Percentiles rank a stretch among this genome's conserved stretches.
Evolutionary conservation across 768 basidiomycete genomes (phyloP).

Genomic region (Clitopilus hobsonii): DNA sequence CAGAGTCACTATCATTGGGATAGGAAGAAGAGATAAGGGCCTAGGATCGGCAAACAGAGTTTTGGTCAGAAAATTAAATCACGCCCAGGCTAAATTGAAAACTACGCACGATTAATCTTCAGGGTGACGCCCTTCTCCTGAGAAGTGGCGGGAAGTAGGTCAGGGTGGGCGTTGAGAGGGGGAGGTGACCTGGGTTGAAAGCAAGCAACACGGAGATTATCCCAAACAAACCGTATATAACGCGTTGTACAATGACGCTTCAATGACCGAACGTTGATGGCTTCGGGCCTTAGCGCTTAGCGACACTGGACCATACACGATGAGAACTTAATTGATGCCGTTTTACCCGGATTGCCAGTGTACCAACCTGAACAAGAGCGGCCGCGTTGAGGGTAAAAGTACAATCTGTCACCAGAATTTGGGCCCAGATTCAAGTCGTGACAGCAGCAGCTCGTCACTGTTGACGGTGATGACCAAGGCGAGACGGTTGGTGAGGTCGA

Average conservation of each 20-base stretch:
- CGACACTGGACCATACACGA: neutral
- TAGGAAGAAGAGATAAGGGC: neutral
- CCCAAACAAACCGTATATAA: neutral
- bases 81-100: neutral
- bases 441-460: neutral
- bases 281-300: neutral
- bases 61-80: neutral
- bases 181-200: neutral
- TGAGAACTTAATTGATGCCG: neutral
- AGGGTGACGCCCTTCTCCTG: too few species aligned
- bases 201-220: neutral
- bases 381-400: neutral
- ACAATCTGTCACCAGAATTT: neutral
- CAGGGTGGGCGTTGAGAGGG: neutral
- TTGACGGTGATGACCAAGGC: neutral
- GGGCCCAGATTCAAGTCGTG: neutral
- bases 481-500: neutral
- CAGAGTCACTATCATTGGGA: slow-evolving; percentile 42
- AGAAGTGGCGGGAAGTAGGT: neutral
- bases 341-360: neutral
- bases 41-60: neutral
- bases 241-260: neutral
- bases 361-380: neutral
- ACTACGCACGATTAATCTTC: too few species aligned
- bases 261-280: neutral